These are phyloP conservation scores for Biscutella laevigata DNA, from an alignment of 441 rosid species.

Conservation along the genomic window DNA sequence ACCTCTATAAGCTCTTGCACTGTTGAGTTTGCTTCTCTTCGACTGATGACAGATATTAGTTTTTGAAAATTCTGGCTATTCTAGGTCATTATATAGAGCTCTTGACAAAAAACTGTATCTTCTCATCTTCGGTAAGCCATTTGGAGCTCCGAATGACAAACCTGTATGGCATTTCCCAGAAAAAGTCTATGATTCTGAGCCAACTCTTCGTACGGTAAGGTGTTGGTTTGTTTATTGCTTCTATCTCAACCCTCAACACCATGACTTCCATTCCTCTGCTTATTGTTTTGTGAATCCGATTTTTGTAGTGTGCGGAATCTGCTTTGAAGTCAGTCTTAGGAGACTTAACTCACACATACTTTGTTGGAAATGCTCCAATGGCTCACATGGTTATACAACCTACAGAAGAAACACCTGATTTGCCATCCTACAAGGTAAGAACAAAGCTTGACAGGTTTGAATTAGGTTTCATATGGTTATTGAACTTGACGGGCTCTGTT, in stretches of 20 bases:
- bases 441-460: background rate
- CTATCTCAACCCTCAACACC: background rate
- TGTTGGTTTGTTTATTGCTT: constrained; percentile 18
- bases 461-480: background rate
- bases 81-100: constrained; percentile 52
- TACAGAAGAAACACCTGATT: constrained; percentile 33
- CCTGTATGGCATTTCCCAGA: constrained; percentile 95
- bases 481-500: background rate
- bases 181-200: constrained; percentile 75
- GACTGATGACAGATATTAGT: background rate
- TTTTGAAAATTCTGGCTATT: background rate
- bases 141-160: constrained; percentile 43
- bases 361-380: constrained; percentile 94
- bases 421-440: constrained; percentile 53
- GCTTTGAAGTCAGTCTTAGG: constrained; percentile 71
- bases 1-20: background rate
- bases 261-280: background rate
- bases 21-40: background rate
- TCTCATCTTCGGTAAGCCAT: constrained; percentile 56
- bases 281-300: background rate
- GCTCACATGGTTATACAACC: constrained; percentile 62
- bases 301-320: constrained; percentile 76
- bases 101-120: constrained; percentile 82
- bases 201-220: constrained; percentile 76
- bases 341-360: constrained; percentile 70